phyloP scores from a whole-genome alignment of 768 basidiomycete genomes.

The Russula sp. region DNA sequence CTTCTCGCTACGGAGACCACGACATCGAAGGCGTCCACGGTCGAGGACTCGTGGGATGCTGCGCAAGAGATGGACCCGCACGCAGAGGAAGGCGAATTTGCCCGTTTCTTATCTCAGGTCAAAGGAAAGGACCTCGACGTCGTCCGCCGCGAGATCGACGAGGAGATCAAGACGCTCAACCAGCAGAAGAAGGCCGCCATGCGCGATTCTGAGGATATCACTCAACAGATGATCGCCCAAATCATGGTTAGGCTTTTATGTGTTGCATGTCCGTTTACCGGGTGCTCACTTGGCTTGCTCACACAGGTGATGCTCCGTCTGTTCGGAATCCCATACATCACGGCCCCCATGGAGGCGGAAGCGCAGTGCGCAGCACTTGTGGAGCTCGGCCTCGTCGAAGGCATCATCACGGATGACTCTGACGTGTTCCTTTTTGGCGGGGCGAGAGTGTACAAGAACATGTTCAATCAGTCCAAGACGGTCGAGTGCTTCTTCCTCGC shows the following conservation, averaged over 20 bases:
- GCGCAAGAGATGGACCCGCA: slow-evolving; percentile 80
- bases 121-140: slow-evolving; percentile 79
- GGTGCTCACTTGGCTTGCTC: not conserved
- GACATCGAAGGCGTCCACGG: slow-evolving; percentile 27
- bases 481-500: slow-evolving; percentile 89
- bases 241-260: slow-evolving; percentile 41
- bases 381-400: slow-evolving; percentile 81
- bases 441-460: slow-evolving; percentile 93
- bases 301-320: slow-evolving; percentile 78
- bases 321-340: slow-evolving; percentile 97
- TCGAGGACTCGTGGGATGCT: slow-evolving; percentile 63
- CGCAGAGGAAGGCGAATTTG: slow-evolving; percentile 84
- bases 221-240: slow-evolving; percentile 90
- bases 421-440: slow-evolving; percentile 99
- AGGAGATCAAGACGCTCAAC: slow-evolving; percentile 78
- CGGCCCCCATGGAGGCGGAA: slow-evolving; percentile 99
- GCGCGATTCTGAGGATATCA: slow-evolving; percentile 93
- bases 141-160: slow-evolving; percentile 84
- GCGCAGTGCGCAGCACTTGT: slow-evolving; percentile 96
- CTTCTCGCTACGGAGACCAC: slow-evolving; percentile 7
- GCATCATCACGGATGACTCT: slow-evolving; percentile 97
- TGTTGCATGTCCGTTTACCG: not conserved
- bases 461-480: slow-evolving; percentile 99
- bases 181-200: slow-evolving; percentile 82
- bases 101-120: slow-evolving; percentile 86